Conservation (phyloP, 345 rosid species). For the Brassica carinata region DNA sequence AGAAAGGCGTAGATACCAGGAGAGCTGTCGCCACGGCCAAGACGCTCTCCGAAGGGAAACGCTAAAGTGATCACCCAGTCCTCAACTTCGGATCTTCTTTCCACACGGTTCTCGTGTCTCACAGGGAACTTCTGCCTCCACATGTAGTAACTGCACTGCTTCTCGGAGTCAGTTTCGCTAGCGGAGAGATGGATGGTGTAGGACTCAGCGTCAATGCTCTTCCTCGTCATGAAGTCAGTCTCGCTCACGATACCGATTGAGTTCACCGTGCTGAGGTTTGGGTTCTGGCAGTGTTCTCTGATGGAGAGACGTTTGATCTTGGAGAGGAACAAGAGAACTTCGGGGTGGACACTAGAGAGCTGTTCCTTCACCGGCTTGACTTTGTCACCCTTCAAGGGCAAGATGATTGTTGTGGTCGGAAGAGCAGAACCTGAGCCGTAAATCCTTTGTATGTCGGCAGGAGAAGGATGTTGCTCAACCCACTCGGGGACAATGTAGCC, state of each 20-base stretch:
- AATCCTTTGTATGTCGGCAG: conserved; percentile 47
- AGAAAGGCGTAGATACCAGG: conserved; percentile 82
- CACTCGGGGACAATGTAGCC: conserved; percentile 84
- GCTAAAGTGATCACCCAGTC: conserved; percentile 78
- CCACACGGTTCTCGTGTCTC: conserved; percentile 53
- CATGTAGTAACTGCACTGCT: conserved; percentile 60
- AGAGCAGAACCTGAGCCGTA: conserved; percentile 52
- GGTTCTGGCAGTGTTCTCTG: conserved; percentile 55
- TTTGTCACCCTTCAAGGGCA: conserved; percentile 72
- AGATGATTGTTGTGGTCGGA: conserved; percentile 61
- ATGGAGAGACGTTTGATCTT: conserved; percentile 72
- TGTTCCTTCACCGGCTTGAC: conserved; percentile 67
- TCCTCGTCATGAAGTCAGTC: conserved; percentile 51
- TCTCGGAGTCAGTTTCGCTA: conserved; percentile 28
- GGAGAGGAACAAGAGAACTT: conserved; percentile 58
- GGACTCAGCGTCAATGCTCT: conserved; percentile 76
- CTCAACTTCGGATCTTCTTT: conserved; percentile 67
- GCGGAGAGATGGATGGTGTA: conserved; percentile 64
- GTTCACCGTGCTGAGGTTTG: conserved; percentile 46
- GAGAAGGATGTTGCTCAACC: conserved; percentile 62
- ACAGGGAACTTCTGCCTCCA: conserved; percentile 81
- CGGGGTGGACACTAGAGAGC: conserved; percentile 69
- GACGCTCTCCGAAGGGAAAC: conserved; percentile 68
- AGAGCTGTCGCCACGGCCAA: conserved; percentile 46
- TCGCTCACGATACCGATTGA: conserved; percentile 59